Conservation (phyloP, 345 rosid species). For the Trapa incisa region DNA sequence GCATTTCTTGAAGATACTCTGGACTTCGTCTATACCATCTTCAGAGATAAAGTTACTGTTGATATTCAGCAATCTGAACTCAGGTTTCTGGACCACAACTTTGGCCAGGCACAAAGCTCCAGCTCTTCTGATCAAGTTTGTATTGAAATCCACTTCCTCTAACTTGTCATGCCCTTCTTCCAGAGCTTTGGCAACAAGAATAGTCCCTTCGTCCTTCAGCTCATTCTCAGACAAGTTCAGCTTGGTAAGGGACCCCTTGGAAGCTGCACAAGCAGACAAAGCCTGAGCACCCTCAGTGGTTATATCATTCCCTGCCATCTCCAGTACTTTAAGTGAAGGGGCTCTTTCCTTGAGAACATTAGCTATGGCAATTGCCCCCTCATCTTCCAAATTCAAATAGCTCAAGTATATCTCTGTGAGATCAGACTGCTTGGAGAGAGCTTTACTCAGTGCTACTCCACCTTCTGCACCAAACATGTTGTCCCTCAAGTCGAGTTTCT, state of each 20-base stretch:
- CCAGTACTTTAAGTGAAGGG: conserved; percentile 54
- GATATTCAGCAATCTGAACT: conserved; percentile 53
- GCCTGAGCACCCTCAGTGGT: conserved; percentile 50
- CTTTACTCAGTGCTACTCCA: conserved; percentile 63
- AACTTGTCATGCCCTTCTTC: conserved; percentile 42
- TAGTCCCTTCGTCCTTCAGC: conserved; percentile 71
- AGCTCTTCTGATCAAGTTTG: conserved; percentile 45
- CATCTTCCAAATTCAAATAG: conserved; percentile 77
- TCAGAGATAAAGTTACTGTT: conserved; percentile 67
- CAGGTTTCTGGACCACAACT: conserved; percentile 51
- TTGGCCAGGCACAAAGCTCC: conserved; percentile 59
- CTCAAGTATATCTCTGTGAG: conserved; percentile 69
- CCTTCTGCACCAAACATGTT: conserved; percentile 76
- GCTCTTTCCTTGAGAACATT: conserved; percentile 60
- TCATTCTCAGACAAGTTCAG: conserved; percentile 84
- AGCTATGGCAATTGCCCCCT: conserved; percentile 51
- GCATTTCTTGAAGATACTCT: conserved; percentile 49
- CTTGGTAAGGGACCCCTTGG: conserved; percentile 45
- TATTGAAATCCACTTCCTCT: conserved; percentile 54
- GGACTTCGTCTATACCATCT: conserved; percentile 79
- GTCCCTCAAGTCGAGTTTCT: conserved; percentile 80
- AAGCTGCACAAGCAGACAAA: conserved; percentile 50
- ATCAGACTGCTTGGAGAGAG: conserved; percentile 41
- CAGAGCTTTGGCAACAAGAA: conserved; percentile 49
- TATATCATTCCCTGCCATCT: conserved; percentile 89